phyloP scores from a whole-genome alignment of 129 eudicot genomes.

The carrot (Daucus carota) region DH1_v3.0 NC_030381.2:55263001-55263500 shows the following conservation, averaged over 20 bases:
- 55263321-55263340: constrained; percentile 13
- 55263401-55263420: background rate
- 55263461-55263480: too few species aligned
- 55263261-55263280: constrained; percentile 12
- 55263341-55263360: background rate
- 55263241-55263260: constrained; percentile 9
- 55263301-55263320: constrained; percentile 6
- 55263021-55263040: background rate
- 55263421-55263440: background rate
- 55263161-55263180: background rate
- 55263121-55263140: constrained; percentile 18
- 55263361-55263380: background rate
- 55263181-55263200: constrained; percentile 11
- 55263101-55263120: constrained; percentile 1
- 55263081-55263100: constrained; percentile 6
- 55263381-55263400: background rate
- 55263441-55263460: too few species aligned
- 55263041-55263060: background rate
- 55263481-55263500: too few species aligned
- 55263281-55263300: background rate
- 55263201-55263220: constrained; percentile 10
- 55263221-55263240: background rate
- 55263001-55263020: background rate
- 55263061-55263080: constrained; percentile 10
- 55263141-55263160: background rate